Evolutionary conservation across 2,329 filamentous ascomycete genomes (phyloP), one percentile per base, ranked within the genome.

Genomic region (Trichoderma arundinaceum): DNA sequence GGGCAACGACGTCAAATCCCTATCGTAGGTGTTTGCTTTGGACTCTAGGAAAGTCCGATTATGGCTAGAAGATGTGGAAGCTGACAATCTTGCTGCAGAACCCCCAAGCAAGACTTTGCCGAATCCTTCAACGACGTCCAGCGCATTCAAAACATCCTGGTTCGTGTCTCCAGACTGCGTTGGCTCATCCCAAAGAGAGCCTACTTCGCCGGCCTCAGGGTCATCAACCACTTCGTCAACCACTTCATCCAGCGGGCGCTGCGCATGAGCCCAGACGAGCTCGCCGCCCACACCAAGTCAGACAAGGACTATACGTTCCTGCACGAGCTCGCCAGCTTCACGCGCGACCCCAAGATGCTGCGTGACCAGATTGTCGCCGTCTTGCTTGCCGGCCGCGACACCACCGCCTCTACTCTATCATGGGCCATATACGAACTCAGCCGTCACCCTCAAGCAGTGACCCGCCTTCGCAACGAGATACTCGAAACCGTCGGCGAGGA

Each of bases 401-500:
- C 94, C 13, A 97, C 94, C 0, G 93, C 93, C 35, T 86, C 84
- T 15, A 92, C 91, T 0, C 83, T 97, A 0, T 90, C 88, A 0
- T 97, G 92, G 90, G 83, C 86, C 41, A 83, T 97, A 66, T 96
- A 95, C 77, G 92, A 97, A 77, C 83, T 97, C 1, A 86, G 89
- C 43, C 86, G 88, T 15, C 84, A 92, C 70, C 92, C 92, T 0
- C 80, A 86, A 2, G 83, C 87, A 2, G 85, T 92, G 3, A 75
- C 80, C 60, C 91, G 88, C 74, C 83, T 97, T 59, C 88, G 93
- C 28, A 77, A 80, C 28, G 92, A 97, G 77, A 92, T 97, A 72
- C 76, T 88, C 32, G 75, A 83, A 1, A 81, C 82, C 0, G 84
- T 97, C 4, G 93, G 93, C 1, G 76, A 84, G 7, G 79, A 86